Conservation (phyloP, 345 rosid genomes). For the Acer negundo region DNA sequence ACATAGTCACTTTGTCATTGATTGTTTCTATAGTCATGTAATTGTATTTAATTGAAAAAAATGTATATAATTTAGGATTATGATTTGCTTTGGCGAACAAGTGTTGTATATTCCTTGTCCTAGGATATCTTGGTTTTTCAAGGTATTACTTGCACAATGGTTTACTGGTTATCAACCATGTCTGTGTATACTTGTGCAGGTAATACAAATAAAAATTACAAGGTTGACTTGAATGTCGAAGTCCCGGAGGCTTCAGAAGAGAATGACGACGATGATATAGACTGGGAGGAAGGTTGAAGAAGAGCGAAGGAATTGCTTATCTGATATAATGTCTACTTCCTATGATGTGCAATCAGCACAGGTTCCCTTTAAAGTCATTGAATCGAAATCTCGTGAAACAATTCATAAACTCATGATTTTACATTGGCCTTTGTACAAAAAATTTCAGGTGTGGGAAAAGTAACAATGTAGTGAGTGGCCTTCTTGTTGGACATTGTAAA, state of each 20-base stretch:
- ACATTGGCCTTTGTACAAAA: background rate
- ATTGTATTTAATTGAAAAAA: no score
- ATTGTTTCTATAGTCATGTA: no score
- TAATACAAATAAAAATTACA: constrained; percentile 44
- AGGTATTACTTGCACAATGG: background rate
- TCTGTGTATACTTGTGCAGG: constrained; percentile 37
- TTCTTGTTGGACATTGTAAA: background rate
- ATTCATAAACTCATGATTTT: background rate
- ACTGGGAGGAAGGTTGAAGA: constrained; percentile 92
- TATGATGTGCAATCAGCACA: background rate
- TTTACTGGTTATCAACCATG: background rate
- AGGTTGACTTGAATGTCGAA: constrained; percentile 85
- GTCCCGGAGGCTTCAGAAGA: constrained; percentile 64
- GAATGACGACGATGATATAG: constrained; percentile 67
- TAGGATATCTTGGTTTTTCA: background rate
- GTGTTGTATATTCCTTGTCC: no score
- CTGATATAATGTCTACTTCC: background rate
- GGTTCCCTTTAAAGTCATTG: background rate
- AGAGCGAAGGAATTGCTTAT: background rate
- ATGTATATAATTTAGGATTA: background rate
- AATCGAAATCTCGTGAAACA: background rate
- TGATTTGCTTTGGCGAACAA: background rate
- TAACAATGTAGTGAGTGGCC: background rate
- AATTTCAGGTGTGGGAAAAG: background rate
- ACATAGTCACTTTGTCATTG: no score